A percentile compares a stretch with the other conserved stretches of the same genome.
phyloP scores from a whole-genome alignment of 2,329 filamentous ascomycete species.

The Graphilbum fragrans region DNA sequence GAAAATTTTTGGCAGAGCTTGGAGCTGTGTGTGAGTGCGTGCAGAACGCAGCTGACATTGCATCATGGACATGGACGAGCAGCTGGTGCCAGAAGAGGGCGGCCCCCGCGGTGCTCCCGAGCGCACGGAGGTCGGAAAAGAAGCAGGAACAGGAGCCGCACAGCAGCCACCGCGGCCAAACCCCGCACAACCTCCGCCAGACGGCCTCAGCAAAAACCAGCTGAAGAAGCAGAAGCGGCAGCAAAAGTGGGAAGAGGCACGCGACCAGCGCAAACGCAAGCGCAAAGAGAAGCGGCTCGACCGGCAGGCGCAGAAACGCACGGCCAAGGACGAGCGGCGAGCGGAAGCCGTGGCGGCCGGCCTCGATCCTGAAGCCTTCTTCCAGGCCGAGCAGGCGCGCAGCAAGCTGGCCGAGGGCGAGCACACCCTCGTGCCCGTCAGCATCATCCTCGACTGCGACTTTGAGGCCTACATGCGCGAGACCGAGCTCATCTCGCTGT shows the following conservation, averaged over 20 bases:
- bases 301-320: constrained; percentile 33
- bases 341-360: constrained; percentile 29
- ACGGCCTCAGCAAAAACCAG: constrained; percentile 66
- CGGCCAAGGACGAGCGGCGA: constrained; percentile 36
- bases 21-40: no score
- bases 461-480: constrained; percentile 87
- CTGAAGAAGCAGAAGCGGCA: constrained; percentile 65
- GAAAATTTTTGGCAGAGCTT: no score
- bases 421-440: constrained; percentile 44
- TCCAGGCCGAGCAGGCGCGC: constrained; percentile 20
- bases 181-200: background rate
- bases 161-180: background rate
- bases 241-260: constrained; percentile 64
- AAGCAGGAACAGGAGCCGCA: no score
- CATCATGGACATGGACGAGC: no score
- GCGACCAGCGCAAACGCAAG: constrained; percentile 41
- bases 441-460: constrained; percentile 79
- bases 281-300: constrained; percentile 43
- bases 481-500: constrained; percentile 72
- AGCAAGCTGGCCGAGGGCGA: constrained; percentile 10
- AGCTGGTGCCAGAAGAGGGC: no score
- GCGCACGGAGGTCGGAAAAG: no score
- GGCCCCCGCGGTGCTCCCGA: no score
- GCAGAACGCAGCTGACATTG: no score
- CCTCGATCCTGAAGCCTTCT: constrained; percentile 24